Evolutionary conservation across 2,329 filamentous ascomycete species (phyloP).

Genomic region (Rutstroemia sp.): DNA sequence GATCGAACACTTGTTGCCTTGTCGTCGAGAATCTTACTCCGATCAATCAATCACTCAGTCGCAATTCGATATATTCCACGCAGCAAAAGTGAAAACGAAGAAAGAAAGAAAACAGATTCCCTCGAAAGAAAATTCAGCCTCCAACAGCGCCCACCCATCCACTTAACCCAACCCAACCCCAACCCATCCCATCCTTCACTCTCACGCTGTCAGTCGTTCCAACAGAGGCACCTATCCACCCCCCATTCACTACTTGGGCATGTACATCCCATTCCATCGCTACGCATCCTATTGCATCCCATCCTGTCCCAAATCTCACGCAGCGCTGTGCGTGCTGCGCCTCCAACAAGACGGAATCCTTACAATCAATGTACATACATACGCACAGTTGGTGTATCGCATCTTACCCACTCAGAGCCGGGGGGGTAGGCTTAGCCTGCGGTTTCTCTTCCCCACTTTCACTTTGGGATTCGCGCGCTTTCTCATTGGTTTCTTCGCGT

Average conservation of each 20-base stretch:
- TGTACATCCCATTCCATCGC: background rate
- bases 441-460: too few species aligned
- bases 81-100: background rate
- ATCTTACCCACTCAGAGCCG: too few species aligned
- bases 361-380: background rate
- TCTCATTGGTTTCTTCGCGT: background rate
- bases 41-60: background rate
- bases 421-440: too few species aligned
- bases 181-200: background rate
- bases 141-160: background rate
- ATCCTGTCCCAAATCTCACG: background rate
- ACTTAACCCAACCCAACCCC: background rate
- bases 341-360: background rate
- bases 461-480: too few species aligned
- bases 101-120: background rate
- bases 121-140: background rate
- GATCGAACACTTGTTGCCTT: background rate
- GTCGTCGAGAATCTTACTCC: too few species aligned
- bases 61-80: background rate
- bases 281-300: background rate
- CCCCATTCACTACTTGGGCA: background rate
- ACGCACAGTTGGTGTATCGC: background rate
- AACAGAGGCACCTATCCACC: background rate
- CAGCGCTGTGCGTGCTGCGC: background rate
- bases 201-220: background rate